Conservation (phyloP, 768 basidiomycete genomes). For the Clitopilus hobsonii region DNA sequence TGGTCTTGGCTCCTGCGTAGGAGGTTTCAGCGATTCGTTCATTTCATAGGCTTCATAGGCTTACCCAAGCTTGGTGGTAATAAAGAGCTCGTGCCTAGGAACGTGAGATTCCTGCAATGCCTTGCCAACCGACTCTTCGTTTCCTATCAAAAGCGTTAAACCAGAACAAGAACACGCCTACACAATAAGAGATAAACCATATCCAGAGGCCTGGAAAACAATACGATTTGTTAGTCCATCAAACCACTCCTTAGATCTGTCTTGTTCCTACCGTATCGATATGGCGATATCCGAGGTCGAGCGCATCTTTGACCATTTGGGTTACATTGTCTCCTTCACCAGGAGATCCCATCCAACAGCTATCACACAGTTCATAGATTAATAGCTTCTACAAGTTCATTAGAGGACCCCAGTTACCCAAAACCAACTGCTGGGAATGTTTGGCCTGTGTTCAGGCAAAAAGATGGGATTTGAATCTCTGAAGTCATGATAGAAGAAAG, state of each 20-base stretch:
- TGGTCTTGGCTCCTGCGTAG: conserved; percentile 13
- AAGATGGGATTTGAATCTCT: conserved; percentile 2
- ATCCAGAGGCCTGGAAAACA: conserved; percentile 10
- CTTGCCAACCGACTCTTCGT: conserved; percentile 31
- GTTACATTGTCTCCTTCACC: conserved; percentile 21
- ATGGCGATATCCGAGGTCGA: conserved; percentile 27
- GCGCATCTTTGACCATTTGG: conserved; percentile 16
- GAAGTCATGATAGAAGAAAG: background rate
- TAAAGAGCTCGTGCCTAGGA: conserved; percentile 32
- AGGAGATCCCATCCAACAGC: conserved; percentile 27
- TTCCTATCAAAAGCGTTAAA: conserved; percentile 11
- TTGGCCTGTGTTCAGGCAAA: conserved; percentile 21
- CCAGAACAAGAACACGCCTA: too few relatives aligned
- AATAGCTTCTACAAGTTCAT: background rate
- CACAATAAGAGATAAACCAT: conserved; percentile 5
- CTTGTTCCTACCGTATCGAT: conserved; percentile 24
- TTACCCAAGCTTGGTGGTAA: conserved; percentile 37
- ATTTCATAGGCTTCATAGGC: background rate
- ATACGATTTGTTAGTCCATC: too few relatives aligned
- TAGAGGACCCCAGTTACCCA: conserved; percentile 15
- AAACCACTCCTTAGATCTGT: background rate
- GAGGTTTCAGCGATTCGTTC: background rate
- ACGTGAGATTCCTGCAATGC: conserved; percentile 34
- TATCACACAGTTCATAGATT: background rate
- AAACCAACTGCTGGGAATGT: conserved; percentile 21